Percentiles rank a stretch among this genome's conserved stretches.
These are phyloP conservation scores for Verticillium zaregamsianum DNA, from an alignment of 2,329 filamentous ascomycete genomes.

Conservation along the genomic window DNA sequence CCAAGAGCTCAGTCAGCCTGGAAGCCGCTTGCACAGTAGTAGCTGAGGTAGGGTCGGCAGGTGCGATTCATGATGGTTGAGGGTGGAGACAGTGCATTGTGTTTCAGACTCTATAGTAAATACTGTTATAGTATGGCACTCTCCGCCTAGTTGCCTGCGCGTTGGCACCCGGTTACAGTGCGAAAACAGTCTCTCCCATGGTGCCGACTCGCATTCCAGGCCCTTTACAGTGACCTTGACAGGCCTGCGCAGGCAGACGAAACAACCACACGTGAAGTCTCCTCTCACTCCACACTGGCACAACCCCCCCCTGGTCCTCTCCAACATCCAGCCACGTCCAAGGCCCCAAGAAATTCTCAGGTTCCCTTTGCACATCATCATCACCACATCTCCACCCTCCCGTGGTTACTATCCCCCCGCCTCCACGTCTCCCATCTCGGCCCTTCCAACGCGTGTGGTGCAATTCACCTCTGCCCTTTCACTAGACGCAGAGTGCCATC, in stretches of 20 bases:
- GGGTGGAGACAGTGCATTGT: background rate
- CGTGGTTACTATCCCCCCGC: slow-evolving; percentile 8
- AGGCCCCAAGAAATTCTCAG: slow-evolving; percentile 6
- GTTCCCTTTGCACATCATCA: slow-evolving; percentile 13
- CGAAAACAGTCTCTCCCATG: background rate
- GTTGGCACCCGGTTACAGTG: background rate
- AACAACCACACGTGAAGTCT: background rate
- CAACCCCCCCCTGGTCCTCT: background rate
- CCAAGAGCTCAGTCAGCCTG: background rate
- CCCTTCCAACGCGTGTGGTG: background rate
- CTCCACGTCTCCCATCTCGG: slow-evolving; percentile 8
- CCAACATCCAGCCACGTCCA: background rate
- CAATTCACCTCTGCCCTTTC: slow-evolving; percentile 13
- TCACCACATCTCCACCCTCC: slow-evolving; percentile 9
- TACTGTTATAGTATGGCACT: background rate
- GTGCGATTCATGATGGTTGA: background rate
- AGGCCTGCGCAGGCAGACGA: background rate
- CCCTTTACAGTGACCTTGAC: background rate
- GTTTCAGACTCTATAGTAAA: background rate
- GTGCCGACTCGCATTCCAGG: background rate
- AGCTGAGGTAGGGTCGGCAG: too few relatives aligned
- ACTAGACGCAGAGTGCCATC: slow-evolving; percentile 14
- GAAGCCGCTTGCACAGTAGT: background rate
- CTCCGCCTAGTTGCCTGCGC: background rate
- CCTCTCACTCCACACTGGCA: background rate